These are phyloP conservation scores for Clonostachys rosea DNA, from an alignment of 2,329 filamentous ascomycete genomes.

Conservation along the genomic window DNA sequence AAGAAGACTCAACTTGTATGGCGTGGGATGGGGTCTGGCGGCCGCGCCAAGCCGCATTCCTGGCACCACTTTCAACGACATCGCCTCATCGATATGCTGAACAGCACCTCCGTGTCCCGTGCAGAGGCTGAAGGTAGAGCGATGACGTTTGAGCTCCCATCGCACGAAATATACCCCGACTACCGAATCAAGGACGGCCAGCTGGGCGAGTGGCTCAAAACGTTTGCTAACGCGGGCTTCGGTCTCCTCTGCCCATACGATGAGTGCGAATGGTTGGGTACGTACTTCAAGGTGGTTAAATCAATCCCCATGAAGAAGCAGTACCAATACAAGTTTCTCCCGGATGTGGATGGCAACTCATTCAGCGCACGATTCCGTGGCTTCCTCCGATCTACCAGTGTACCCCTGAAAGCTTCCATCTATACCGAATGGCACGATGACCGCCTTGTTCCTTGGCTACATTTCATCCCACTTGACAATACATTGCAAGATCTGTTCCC, in stretches of 20 bases:
- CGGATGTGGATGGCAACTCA: constrained; percentile 67
- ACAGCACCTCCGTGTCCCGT: constrained; percentile 49
- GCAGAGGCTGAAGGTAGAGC: constrained; percentile 36
- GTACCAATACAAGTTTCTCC: constrained; percentile 59
- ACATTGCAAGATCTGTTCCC: constrained; percentile 62
- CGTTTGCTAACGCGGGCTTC: constrained; percentile 38
- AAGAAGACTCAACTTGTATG: constrained; percentile 55
- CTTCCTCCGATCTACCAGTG: constrained; percentile 58
- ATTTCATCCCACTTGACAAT: constrained; percentile 70
- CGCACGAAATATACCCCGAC: constrained; percentile 34
- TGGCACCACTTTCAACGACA: constrained; percentile 71
- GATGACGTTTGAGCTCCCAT: constrained; percentile 44
- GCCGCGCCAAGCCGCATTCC: constrained; percentile 43
- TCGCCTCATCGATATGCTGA: constrained; percentile 65
- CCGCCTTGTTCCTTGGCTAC: constrained; percentile 63
- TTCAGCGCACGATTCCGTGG: constrained; percentile 59
- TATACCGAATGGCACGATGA: constrained; percentile 74
- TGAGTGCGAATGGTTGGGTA: constrained; percentile 31
- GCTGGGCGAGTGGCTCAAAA: constrained; percentile 33
- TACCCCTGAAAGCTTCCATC: constrained; percentile 68
- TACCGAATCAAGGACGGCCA: constrained; percentile 19
- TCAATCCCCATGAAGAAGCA: constrained; percentile 38
- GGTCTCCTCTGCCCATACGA: constrained; percentile 28
- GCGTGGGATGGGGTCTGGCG: constrained; percentile 63
- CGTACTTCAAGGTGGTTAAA: constrained; percentile 23